A percentile compares a stretch with the other conserved stretches of the same genome.
These are phyloP conservation scores for Arthrobotrys conoides DNA, from an alignment of 2,329 filamentous ascomycete species.

Conservation along the genomic window DNA sequence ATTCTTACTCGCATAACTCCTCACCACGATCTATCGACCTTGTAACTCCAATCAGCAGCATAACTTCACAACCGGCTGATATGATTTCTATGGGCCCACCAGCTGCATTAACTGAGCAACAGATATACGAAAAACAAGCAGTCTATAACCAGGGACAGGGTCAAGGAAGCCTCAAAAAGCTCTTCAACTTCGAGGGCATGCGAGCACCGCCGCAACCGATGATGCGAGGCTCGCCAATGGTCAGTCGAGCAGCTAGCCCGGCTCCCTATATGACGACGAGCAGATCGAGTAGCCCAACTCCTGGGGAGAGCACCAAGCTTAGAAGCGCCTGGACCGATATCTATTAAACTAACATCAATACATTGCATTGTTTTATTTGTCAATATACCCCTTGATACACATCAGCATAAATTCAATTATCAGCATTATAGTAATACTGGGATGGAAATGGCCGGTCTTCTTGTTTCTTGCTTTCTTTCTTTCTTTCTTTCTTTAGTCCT, in stretches of 20 bases:
- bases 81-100: conserved; percentile 13
- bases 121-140: conserved; percentile 60
- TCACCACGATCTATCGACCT: conserved; percentile 64
- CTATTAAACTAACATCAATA: conserved; percentile 52
- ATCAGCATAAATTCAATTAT: not conserved
- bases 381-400: conserved; percentile 12
- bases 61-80: conserved; percentile 53
- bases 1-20: conserved; percentile 62
- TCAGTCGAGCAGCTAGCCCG: conserved; percentile 47
- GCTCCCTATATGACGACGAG: conserved; percentile 39
- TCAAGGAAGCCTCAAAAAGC: conserved; percentile 62
- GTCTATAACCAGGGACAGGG: conserved; percentile 39
- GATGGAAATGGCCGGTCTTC: not conserved
- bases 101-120: conserved; percentile 33
- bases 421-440: conserved; percentile 5
- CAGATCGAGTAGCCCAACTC: conserved; percentile 48
- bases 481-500: not conserved
- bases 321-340: conserved; percentile 57
- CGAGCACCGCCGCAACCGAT: conserved; percentile 54
- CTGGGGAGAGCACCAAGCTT: conserved; percentile 57
- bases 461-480: conserved; percentile 1
- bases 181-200: conserved; percentile 65
- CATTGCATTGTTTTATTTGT: not conserved
- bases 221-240: conserved; percentile 33
- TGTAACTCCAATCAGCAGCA: conserved; percentile 63